Conservation (phyloP, 495 filamentous ascomycete species). For the Talaromyces trachyspermus region DNA sequence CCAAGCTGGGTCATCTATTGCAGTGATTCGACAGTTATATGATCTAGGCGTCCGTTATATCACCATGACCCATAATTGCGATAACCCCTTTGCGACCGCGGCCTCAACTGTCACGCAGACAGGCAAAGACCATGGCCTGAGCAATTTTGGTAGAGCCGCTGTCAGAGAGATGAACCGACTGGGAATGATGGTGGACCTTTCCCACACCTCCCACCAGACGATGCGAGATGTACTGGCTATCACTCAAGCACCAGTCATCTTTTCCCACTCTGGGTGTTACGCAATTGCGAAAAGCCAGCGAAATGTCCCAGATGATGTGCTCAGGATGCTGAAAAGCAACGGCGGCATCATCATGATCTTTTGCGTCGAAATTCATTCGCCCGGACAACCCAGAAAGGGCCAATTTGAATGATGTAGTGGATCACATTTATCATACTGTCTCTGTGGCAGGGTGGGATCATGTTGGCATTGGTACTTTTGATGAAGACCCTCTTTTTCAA, state of each 20-base stretch:
- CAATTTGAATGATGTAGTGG: slow-evolving; percentile 54
- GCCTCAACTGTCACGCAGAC: slow-evolving; percentile 17
- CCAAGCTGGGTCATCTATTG: slow-evolving; percentile 21
- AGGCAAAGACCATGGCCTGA: slow-evolving; percentile 51
- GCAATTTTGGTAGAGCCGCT: slow-evolving; percentile 53
- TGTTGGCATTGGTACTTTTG: slow-evolving; percentile 60
- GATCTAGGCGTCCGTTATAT: slow-evolving; percentile 29
- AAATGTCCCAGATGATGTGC: slow-evolving; percentile 54
- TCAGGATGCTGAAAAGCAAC: slow-evolving; percentile 42
- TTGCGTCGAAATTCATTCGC: slow-evolving; percentile 49
- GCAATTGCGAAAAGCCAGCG: slow-evolving; percentile 46
- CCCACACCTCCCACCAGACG: slow-evolving; percentile 47
- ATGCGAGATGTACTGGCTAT: slow-evolving; percentile 48
- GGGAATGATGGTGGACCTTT: slow-evolving; percentile 42
- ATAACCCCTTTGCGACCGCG: slow-evolving; percentile 15
- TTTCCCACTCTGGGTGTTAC: slow-evolving; percentile 49
- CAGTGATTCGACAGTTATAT: slow-evolving; percentile 26
- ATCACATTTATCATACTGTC: slow-evolving; percentile 53
- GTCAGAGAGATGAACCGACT: slow-evolving; percentile 50
- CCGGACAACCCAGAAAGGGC: slow-evolving; percentile 21
- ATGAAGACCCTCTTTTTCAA: too few species aligned
- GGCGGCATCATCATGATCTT: slow-evolving; percentile 54
- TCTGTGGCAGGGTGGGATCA: slow-evolving; percentile 48
- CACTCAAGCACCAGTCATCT: slow-evolving; percentile 47
- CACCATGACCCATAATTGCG: slow-evolving; percentile 29